Evolutionary conservation across 1,139 yeast species (phyloP).

Genomic region (Arxiozyma bovina): DNA sequence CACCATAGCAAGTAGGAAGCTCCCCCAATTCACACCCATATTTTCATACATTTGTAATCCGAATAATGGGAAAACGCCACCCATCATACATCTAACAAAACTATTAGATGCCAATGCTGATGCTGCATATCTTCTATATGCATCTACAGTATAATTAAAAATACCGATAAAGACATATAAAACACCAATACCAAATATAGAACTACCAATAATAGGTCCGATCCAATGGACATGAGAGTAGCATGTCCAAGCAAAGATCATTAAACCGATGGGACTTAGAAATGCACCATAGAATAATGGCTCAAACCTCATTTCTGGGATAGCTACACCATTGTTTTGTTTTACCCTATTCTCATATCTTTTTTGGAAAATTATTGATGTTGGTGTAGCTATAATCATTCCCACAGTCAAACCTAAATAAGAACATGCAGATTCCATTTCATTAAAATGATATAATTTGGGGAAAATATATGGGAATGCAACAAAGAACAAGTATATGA

Average conservation of each 20-base stretch:
- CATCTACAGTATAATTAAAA: conserved; percentile 54
- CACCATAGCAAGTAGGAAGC: conserved; percentile 47
- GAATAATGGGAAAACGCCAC: conserved; percentile 72
- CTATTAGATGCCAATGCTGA: conserved; percentile 78
- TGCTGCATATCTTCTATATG: conserved; percentile 58
- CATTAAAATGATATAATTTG: conserved; percentile 39
- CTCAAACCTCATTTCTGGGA: conserved; percentile 56
- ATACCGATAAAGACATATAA: conserved; percentile 49
- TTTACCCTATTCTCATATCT: conserved; percentile 28
- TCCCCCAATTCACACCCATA: conserved; percentile 59
- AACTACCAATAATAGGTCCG: conserved; percentile 58
- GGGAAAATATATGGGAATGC: conserved; percentile 51
- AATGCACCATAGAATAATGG: conserved; percentile 39
- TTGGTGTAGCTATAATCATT: conserved; percentile 33
- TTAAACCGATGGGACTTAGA: conserved; percentile 55
- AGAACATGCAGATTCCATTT: conserved; percentile 47
- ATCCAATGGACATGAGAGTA: conserved; percentile 59
- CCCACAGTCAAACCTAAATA: conserved; percentile 49
- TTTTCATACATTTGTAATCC: conserved; percentile 47
- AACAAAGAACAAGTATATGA: conserved; percentile 54
- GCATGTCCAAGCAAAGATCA: conserved; percentile 73
- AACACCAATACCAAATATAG: conserved; percentile 50
- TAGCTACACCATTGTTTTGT: conserved; percentile 34
- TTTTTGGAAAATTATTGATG: conserved; percentile 32
- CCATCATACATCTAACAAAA: conserved; percentile 56